phyloP scores from a whole-genome alignment of 2,329 filamentous ascomycete genomes.

The Bipolaris zeicola region DNA sequence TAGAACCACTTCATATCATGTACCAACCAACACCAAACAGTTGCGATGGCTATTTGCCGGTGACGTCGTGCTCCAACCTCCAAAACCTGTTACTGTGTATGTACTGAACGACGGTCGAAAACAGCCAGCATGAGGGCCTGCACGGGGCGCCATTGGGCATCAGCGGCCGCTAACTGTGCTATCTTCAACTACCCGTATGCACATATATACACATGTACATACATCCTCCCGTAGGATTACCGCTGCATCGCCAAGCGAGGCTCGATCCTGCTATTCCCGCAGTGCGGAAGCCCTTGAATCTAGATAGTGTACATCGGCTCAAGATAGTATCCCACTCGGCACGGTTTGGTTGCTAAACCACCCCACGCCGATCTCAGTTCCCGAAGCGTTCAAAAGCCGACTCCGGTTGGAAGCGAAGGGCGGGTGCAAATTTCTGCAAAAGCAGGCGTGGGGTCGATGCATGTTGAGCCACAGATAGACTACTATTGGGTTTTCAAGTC shows the following conservation, averaged over 20 bases:
- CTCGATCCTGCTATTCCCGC: slow-evolving; percentile 1
- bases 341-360: background rate
- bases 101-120: background rate
- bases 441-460: background rate
- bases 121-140: background rate
- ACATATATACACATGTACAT: background rate
- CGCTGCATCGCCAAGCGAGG: background rate
- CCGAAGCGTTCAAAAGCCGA: background rate
- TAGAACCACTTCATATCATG: background rate
- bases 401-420: background rate
- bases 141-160: background rate
- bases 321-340: background rate
- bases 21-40: background rate
- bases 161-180: background rate
- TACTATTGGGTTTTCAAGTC: background rate
- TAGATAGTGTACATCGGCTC: background rate
- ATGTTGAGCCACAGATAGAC: background rate
- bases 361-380: background rate
- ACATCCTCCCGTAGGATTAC: slow-evolving; percentile 1
- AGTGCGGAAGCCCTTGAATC: background rate
- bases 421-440: background rate
- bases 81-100: background rate
- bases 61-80: background rate
- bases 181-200: background rate
- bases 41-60: background rate